Conservation (phyloP, 306 rosid species). For the Canavalia gladiata region DNA sequence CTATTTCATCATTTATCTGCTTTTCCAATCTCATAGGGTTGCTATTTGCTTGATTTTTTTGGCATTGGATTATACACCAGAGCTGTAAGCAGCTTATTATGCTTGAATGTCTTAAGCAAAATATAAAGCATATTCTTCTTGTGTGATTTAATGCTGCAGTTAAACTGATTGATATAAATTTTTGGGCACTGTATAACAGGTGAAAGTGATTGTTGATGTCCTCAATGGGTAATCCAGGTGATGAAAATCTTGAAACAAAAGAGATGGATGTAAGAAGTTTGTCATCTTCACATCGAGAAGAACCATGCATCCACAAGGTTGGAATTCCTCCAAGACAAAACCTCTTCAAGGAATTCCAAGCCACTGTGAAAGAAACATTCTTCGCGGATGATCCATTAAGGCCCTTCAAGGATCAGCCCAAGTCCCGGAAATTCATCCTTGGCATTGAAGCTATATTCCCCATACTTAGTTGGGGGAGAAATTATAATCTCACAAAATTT, state of each 20-base stretch:
- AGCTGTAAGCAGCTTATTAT: conserved; percentile 13
- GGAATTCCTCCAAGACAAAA: conserved; percentile 90
- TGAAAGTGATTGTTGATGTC: conserved; percentile 47
- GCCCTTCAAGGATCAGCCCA: conserved; percentile 81
- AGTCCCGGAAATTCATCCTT: conserved; percentile 73
- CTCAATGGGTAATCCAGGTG: conserved; percentile 59
- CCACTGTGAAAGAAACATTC: conserved; percentile 80
- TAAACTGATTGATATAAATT: not conserved
- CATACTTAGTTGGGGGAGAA: conserved; percentile 83
- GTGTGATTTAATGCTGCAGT: conserved; percentile 19
- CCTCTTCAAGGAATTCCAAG: conserved; percentile 74
- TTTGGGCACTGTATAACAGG: conserved; percentile 44
- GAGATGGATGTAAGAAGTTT: conserved; percentile 62
- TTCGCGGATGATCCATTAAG: conserved; percentile 89
- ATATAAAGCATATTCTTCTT: conserved; percentile 13
- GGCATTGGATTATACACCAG: conserved; percentile 7
- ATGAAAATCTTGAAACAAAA: conserved; percentile 58
- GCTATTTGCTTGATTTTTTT: conserved; percentile 1
- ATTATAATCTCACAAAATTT: conserved; percentile 67
- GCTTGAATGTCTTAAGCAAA: conserved; percentile 36
- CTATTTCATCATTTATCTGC: not conserved
- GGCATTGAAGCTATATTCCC: conserved; percentile 90
- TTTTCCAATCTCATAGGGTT: not conserved
- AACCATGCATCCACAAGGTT: conserved; percentile 70
- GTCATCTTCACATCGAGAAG: conserved; percentile 58